Evolutionary conservation across 495 filamentous ascomycete genomes (phyloP).

Genomic region (Penicillium taxi): DNA sequence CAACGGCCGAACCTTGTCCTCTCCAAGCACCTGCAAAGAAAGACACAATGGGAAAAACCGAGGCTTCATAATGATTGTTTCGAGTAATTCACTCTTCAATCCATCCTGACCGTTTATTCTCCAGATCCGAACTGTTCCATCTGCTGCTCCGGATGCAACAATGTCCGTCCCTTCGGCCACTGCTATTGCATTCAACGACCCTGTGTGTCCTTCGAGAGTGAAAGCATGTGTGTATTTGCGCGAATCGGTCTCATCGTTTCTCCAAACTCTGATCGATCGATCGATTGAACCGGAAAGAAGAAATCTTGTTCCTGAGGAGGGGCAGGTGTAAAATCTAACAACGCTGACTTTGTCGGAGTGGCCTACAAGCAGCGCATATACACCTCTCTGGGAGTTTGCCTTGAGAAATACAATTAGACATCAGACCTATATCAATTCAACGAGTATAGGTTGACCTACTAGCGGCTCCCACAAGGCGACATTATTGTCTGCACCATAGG

Average conservation of each 20-base stretch:
- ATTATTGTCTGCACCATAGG: slow-evolving; percentile 83
- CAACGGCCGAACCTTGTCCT: slow-evolving; percentile 39
- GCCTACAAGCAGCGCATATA: slow-evolving; percentile 64
- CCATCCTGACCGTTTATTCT: slow-evolving; percentile 38
- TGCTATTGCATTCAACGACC: slow-evolving; percentile 73
- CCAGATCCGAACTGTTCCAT: slow-evolving; percentile 80
- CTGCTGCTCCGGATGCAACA: slow-evolving; percentile 67
- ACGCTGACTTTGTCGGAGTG: slow-evolving; percentile 78
- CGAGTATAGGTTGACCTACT: slow-evolving; percentile 43
- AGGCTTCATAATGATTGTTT: slow-evolving; percentile 65
- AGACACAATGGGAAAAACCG: slow-evolving; percentile 74
- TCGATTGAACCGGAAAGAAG: slow-evolving; percentile 79
- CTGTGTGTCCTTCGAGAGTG: slow-evolving; percentile 55
- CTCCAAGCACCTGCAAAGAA: slow-evolving; percentile 53
- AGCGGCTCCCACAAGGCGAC: slow-evolving; percentile 81
- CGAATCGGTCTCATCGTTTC: slow-evolving; percentile 11
- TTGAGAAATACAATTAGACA: slow-evolving; percentile 22
- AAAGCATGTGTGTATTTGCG: slow-evolving; percentile 35
- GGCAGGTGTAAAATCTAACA: slow-evolving; percentile 64
- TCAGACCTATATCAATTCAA: not conserved
- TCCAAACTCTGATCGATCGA: slow-evolving; percentile 70
- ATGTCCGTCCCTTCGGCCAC: slow-evolving; percentile 44
- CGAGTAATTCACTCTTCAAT: slow-evolving; percentile 42
- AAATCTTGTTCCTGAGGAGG: slow-evolving; percentile 40
- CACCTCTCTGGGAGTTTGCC: slow-evolving; percentile 46